Base-by-base conservation (phyloP, 495 filamentous ascomycete species). In the Neurospora terricola region DNA sequence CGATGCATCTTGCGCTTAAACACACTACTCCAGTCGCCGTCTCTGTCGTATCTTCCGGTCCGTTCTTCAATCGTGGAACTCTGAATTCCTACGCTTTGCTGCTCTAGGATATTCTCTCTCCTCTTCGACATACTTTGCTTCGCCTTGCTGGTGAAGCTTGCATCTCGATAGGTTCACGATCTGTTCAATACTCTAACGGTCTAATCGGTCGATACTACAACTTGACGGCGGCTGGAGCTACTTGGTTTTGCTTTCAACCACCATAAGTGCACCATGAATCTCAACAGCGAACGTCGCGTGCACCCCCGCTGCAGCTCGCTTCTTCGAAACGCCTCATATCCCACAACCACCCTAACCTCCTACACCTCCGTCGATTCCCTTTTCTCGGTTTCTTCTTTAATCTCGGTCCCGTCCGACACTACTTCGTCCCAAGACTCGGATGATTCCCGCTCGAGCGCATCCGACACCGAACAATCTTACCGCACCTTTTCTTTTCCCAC, bases 331-430 rank as follows among this genome's bases (percentile, higher is more conserved):
- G 84, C 81, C 72, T 89, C 54, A 30, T 66, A 66, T 66, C 90
- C 74, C 94, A 93, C 79, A 87, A 86, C 77, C 86, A 87, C 68
- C 89, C 88, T 91, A 83, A 87, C 90, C 79, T 90, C 91, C 69
- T 90, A 89, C 73, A 86, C 90, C 78, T 92, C 91, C 39, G 90
- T 34, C 23, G 54, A 34, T 34, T 66, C 54, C 12, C 27, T 66
- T 66, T 34, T 66, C 14, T 34, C 27, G 30, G 54, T 66, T 16
- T 62, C 91, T 30, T 93, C 92, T 38, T 88, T 88, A 59, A 87
- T 90, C 71, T 94, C 93, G 6, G 87, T 94, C 76, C 96, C 93
- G 85, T 96, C 94, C 70, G 86, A 93, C 78, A 87, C 88, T 79
- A 18, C 54, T 36, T 88, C 85, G 59, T 88, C 85, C 71, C 90